phyloP scores from a whole-genome alignment of 176 grass and related monocot species.

The Oryza brachyantha region DNA sequence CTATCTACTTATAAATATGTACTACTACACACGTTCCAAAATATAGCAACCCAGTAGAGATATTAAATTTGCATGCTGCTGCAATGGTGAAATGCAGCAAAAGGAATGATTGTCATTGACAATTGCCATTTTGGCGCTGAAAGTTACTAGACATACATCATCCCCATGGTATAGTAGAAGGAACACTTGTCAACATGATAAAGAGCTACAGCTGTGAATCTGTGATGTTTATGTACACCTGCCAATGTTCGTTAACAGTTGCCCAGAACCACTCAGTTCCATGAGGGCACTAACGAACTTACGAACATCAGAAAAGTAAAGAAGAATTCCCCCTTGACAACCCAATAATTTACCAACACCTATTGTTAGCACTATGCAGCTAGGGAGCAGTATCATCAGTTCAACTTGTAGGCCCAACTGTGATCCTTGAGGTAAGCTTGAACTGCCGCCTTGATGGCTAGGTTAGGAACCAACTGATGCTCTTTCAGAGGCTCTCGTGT shows the following conservation, averaged over 20 bases:
- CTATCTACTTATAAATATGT: too few species aligned
- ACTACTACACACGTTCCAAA: too few species aligned
- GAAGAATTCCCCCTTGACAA: neutral
- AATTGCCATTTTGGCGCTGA: too few species aligned
- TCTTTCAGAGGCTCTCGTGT: slow-evolving; percentile 64
- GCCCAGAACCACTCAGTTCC: neutral
- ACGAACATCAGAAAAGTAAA: neutral
- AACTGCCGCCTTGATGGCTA: slow-evolving; percentile 82
- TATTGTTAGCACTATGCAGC: neutral
- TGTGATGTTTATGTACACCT: neutral
- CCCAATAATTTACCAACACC: neutral
- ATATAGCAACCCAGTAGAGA: too few species aligned
- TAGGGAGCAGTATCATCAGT: slow-evolving; percentile 13
- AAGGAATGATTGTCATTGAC: too few species aligned
- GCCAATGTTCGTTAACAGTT: neutral
- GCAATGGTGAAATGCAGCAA: too few species aligned
- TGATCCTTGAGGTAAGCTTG: slow-evolving; percentile 66
- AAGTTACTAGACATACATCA: too few species aligned
- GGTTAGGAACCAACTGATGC: slow-evolving; percentile 71
- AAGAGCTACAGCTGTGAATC: too few species aligned
- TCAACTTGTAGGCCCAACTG: slow-evolving; percentile 81
- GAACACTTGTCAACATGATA: too few species aligned
- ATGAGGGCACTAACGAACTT: neutral
- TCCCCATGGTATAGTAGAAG: too few species aligned
- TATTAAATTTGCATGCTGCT: too few species aligned